Evolutionary conservation across 2,329 filamentous ascomycete species (phyloP).

Genomic region (Claviceps purpurea): DNA sequence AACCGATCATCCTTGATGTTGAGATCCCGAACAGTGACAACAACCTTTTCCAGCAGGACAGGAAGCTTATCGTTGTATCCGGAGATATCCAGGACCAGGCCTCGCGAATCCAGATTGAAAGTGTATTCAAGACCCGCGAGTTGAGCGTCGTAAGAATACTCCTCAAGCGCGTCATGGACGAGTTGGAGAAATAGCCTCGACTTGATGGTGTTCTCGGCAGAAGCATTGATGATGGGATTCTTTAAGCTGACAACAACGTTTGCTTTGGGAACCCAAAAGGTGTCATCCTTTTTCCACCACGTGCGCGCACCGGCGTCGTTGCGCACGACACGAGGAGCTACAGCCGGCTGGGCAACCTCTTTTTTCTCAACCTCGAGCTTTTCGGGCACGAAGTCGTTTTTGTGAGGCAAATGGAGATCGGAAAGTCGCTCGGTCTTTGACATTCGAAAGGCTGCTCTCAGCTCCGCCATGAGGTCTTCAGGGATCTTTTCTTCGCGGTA

Average conservation of each 20-base stretch:
- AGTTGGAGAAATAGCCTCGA: conserved; percentile 71
- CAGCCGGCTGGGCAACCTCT: conserved; percentile 61
- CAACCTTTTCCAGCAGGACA: conserved; percentile 79
- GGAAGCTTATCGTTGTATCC: conserved; percentile 96
- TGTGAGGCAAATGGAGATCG: conserved; percentile 74
- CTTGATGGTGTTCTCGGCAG: conserved; percentile 66
- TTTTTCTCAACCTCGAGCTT: conserved; percentile 92
- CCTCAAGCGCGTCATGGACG: conserved; percentile 75
- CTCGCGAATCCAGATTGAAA: conserved; percentile 57
- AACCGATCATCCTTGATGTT: conserved; percentile 80
- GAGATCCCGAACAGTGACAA: conserved; percentile 71
- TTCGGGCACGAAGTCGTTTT: conserved; percentile 91
- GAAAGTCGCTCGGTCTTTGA: conserved; percentile 45
- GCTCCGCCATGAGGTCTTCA: conserved; percentile 55
- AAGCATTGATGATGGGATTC: conserved; percentile 66
- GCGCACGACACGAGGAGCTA: conserved; percentile 67
- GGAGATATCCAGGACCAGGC: conserved; percentile 64
- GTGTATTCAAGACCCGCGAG: conserved; percentile 78
- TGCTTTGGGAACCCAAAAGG: conserved; percentile 94
- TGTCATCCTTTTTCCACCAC: conserved; percentile 98
- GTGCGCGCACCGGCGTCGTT: conserved; percentile 69
- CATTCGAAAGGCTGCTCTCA: conserved; percentile 50
- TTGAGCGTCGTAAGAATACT: conserved; percentile 94
- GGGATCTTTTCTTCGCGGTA: conserved; percentile 76
- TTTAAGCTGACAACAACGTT: conserved; percentile 70